phyloP scores from a whole-genome alignment of 2,329 filamentous ascomycete genomes.

The Curvularia eragrostidis region DNA sequence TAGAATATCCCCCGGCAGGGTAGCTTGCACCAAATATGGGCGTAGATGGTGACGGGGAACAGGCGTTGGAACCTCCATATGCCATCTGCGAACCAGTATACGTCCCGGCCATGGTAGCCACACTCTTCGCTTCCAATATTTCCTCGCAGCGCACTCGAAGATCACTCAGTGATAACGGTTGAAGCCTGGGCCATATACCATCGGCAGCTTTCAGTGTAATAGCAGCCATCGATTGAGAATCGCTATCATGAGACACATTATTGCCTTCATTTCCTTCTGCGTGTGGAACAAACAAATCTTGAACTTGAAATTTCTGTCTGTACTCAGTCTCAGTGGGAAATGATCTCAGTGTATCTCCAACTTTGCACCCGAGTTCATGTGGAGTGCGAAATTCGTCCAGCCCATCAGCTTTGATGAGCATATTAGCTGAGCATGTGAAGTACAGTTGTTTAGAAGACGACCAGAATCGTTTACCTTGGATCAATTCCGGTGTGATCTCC shows the following conservation, averaged over 20 bases:
- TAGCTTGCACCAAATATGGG: too few relatives aligned
- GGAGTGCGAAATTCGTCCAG: background rate
- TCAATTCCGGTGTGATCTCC: background rate
- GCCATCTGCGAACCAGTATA: too few relatives aligned
- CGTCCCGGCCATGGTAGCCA: too few relatives aligned
- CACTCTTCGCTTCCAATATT: too few relatives aligned
- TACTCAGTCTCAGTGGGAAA: background rate
- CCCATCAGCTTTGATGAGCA: background rate
- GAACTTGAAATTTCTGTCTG: background rate
- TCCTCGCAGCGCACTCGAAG: too few relatives aligned
- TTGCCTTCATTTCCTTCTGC: background rate
- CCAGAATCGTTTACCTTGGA: background rate
- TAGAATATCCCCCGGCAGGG: too few relatives aligned
- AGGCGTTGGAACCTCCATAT: too few relatives aligned
- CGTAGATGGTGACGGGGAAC: too few relatives aligned
- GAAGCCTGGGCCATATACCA: background rate
- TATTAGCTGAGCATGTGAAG: background rate
- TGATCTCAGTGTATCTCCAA: background rate
- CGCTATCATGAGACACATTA: background rate
- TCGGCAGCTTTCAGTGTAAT: background rate
- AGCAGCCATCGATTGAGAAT: background rate
- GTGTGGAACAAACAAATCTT: background rate
- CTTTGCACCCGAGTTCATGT: background rate
- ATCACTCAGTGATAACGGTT: background rate
- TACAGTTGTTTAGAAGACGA: background rate